These are phyloP conservation scores for Saccharomyces mikatae DNA, from an alignment of 805 yeast species.

Conservation along the genomic window DNA sequence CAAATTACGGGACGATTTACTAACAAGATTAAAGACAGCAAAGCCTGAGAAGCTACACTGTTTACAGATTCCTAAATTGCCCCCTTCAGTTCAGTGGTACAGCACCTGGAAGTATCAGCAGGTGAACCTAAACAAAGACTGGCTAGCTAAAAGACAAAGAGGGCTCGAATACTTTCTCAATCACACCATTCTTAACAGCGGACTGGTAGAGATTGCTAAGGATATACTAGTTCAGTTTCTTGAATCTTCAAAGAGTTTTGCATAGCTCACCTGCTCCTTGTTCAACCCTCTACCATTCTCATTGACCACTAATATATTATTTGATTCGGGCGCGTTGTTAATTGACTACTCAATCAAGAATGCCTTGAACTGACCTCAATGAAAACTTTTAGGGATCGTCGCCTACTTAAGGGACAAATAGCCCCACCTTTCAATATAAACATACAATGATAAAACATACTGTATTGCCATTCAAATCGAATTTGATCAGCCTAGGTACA, in stretches of 20 bases:
- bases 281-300: background rate
- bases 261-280: background rate
- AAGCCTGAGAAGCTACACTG: constrained; percentile 16
- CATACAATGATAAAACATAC: background rate
- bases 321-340: background rate
- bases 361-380: background rate
- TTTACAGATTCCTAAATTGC: constrained; percentile 40
- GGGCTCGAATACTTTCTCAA: constrained; percentile 56
- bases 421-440: background rate
- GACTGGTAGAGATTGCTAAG: constrained; percentile 35
- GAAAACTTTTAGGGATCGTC: background rate
- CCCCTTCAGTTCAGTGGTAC: constrained; percentile 41
- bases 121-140: constrained; percentile 32
- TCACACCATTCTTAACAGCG: constrained; percentile 40
- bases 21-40: constrained; percentile 25
- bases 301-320: background rate
- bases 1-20: constrained; percentile 35
- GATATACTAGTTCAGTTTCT: constrained; percentile 37
- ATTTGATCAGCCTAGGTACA: background rate
- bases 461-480: background rate
- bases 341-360: background rate
- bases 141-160: constrained; percentile 47
- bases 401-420: background rate
- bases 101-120: constrained; percentile 24
- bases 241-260: background rate